phyloP scores from a whole-genome alignment of 257 asterid species.

The Salvia rosmarinus region DNA sequence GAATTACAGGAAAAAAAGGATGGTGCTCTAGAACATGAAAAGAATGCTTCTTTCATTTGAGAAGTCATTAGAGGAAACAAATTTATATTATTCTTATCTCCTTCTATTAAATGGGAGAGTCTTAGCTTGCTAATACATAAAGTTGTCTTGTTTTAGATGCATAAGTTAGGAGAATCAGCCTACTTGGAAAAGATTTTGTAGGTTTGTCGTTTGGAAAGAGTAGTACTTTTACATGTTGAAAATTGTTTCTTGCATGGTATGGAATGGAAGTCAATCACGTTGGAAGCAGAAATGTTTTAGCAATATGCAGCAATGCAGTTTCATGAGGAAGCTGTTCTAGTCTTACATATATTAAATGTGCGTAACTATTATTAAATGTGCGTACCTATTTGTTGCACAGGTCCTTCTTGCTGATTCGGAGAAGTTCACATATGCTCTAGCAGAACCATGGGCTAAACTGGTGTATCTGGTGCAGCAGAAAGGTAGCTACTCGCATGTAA shows the following conservation, averaged over 20 bases:
- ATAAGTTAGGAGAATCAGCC: slow-evolving; percentile 5
- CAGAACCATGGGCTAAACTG: slow-evolving; percentile 94
- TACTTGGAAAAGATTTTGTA: not conserved
- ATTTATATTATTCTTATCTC: not conserved
- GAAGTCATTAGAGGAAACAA: not conserved
- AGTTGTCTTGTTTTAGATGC: slow-evolving; percentile 10
- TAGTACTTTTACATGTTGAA: slow-evolving; percentile 8
- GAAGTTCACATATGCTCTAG: slow-evolving; percentile 67
- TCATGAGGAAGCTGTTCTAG: slow-evolving; percentile 4
- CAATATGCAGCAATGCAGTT: not conserved
- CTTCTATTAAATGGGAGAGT: slow-evolving; percentile 18
- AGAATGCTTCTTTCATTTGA: slow-evolving; percentile 4
- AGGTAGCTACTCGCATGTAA: slow-evolving; percentile 78
- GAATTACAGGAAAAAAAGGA: not conserved
- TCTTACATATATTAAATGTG: slow-evolving; percentile 1
- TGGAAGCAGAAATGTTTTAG: not conserved
- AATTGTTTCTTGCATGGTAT: slow-evolving; percentile 11
- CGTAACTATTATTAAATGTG: no score
- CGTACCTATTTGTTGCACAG: slow-evolving; percentile 43
- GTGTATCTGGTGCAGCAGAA: slow-evolving; percentile 75
- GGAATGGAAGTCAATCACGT: slow-evolving; percentile 1
- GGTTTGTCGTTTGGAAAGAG: not conserved
- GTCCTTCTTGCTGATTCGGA: slow-evolving; percentile 94
- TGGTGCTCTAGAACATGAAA: not conserved
- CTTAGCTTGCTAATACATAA: not conserved